Percentiles rank a stretch among this genome's conserved stretches.
phyloP scores from a whole-genome alignment of 2,329 filamentous ascomycete genomes.

The Decorospora gaudefroyi region DNA sequence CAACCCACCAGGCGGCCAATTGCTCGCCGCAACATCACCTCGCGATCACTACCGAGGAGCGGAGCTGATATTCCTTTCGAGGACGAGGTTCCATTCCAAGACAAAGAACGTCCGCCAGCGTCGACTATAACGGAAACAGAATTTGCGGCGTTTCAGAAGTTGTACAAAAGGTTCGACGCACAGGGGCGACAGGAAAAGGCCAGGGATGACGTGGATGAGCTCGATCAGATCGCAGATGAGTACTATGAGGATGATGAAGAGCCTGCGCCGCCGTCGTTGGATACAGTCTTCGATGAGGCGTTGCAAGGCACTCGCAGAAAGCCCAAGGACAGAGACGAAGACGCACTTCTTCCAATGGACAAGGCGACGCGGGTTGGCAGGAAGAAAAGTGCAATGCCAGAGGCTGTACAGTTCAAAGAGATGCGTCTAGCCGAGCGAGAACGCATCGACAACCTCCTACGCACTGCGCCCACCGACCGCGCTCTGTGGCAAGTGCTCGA shows the following conservation, averaged over 20 bases:
- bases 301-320: slow-evolving; percentile 21
- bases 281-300: slow-evolving; percentile 40
- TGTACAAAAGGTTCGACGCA: slow-evolving; percentile 37
- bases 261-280: slow-evolving; percentile 20
- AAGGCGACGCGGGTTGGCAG: slow-evolving; percentile 15
- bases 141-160: slow-evolving; percentile 43
- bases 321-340: neutral
- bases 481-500: slow-evolving; percentile 71
- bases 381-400: slow-evolving; percentile 6
- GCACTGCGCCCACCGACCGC: slow-evolving; percentile 61
- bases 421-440: slow-evolving; percentile 50
- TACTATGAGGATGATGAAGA: slow-evolving; percentile 42
- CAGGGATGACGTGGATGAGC: slow-evolving; percentile 18
- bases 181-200: slow-evolving; percentile 25
- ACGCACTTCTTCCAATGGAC: slow-evolving; percentile 1
- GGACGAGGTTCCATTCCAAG: slow-evolving; percentile 35
- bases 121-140: slow-evolving; percentile 46
- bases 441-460: slow-evolving; percentile 61
- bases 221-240: slow-evolving; percentile 40
- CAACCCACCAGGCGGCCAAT: slow-evolving; percentile 21
- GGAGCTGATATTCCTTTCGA: slow-evolving; percentile 23
- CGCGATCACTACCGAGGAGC: slow-evolving; percentile 22
- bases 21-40: slow-evolving; percentile 29
- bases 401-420: slow-evolving; percentile 20
- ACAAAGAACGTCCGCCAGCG: slow-evolving; percentile 24